Evolutionary conservation across 306 rosid species (phyloP), one percentile per base, ranked within the genome.

Genomic region (Macrotyloma uniflorum): DNA sequence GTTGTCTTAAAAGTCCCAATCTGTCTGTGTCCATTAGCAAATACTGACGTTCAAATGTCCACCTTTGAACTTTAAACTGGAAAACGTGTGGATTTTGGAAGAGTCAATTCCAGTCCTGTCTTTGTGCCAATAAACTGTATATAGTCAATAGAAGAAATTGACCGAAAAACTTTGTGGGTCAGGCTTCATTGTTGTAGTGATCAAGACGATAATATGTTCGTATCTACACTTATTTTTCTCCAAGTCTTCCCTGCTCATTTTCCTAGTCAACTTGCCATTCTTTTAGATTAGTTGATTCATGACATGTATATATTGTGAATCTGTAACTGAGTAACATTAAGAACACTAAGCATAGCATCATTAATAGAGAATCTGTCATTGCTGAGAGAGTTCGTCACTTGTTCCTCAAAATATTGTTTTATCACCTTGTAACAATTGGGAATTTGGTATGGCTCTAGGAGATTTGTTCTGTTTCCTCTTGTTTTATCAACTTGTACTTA

Each of bases 211-310:
- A 3, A 30, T 20, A 49, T 49, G 64, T 33, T 22, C 26, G 45
- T 2, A 61, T 30, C 67, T 3, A 16, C 67, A 6, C 15, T 10
- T 15, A 28, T 2, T 26, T 62, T 62, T 62, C 23, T 30, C 20
- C 57, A 42, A 80, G 75, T 64, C 82, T 63, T 51, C 40, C 51
- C 8, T 4, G 0, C 54, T 33, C 75, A 53, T 54, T 54, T 66
- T 30, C 62, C 75, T 10, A 54, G 84, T 80, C 73, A 64, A 80
- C 50, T 66, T 23, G 35, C 80, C 68, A 74, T 61, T 83, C 65
- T 35, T 23, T 7, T 19, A 20, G 6, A 2, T 11, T 3, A 24
- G 6, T 72, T 38, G 11, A 38, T 36, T 11, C 16, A 1, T 51
- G 73, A 26, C 42, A 46, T 45, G 20, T 68, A 80, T 54, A 66